A percentile compares a stretch with the other conserved stretches of the same genome.
Conservation (phyloP, 139 green algal genomes). For the Chlamydomonas sphaeroides region DNA sequence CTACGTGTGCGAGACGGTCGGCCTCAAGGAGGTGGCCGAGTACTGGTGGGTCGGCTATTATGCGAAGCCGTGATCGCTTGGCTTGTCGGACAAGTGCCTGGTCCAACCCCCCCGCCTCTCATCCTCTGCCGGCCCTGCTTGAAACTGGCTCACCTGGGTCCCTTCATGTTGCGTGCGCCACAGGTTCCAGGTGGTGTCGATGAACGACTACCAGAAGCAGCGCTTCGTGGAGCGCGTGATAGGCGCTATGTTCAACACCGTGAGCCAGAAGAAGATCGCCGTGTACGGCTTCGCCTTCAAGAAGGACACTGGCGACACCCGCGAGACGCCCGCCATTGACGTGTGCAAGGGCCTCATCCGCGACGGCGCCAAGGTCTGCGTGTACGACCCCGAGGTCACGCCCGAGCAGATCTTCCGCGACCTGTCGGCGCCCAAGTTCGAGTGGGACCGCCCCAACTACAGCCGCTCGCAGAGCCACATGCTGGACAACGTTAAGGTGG, state of each 20-base stretch:
- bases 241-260: slow-evolving; percentile 99
- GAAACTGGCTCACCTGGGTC: no score
- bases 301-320: slow-evolving; percentile 96
- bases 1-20: slow-evolving; percentile 97
- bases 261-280: slow-evolving; percentile 94
- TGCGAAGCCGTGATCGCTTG: slow-evolving; percentile 6
- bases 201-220: slow-evolving; percentile 99
- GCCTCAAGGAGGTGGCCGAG: slow-evolving; percentile 92
- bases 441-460: slow-evolving; percentile 92
- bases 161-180: no score
- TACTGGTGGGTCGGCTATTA: slow-evolving; percentile 93
- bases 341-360: slow-evolving; percentile 91
- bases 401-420: slow-evolving; percentile 87
- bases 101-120: no score
- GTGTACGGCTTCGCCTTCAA: slow-evolving; percentile 99
- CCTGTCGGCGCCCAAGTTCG: slow-evolving; percentile 86
- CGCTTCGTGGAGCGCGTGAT: slow-evolving; percentile 97
- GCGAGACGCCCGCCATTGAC: slow-evolving; percentile 98
- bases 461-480: slow-evolving; percentile 56
- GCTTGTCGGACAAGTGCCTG: no score
- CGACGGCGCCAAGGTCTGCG: slow-evolving; percentile 68
- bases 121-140: no score
- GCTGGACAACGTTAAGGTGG: slow-evolving; percentile 64
- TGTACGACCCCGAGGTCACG: slow-evolving; percentile 96
- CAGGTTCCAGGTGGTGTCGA: slow-evolving; percentile 80